Evolutionary conservation across 2,329 filamentous ascomycete species (phyloP).

Genomic region (Pestalotiopsis sp.): DNA sequence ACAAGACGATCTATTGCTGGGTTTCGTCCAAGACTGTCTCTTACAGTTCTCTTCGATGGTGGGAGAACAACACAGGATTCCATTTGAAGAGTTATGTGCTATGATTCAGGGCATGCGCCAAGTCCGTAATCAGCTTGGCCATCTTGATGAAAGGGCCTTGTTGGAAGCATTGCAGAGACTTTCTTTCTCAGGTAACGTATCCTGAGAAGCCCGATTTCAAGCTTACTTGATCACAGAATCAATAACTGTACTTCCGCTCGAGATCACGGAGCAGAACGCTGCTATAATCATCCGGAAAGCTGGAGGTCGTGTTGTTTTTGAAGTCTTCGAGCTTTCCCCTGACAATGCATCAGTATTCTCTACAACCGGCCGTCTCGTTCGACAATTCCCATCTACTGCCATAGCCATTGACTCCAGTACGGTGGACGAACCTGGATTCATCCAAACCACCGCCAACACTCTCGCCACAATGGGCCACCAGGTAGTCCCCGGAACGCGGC

Average conservation of each 20-base stretch:
- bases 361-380: slow-evolving; percentile 26
- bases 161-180: too few species aligned
- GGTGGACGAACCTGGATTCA: slow-evolving; percentile 20
- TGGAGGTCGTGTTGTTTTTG: slow-evolving; percentile 19
- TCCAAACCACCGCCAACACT: slow-evolving; percentile 21
- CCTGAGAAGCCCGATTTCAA: too few species aligned
- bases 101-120: too few species aligned
- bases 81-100: too few species aligned
- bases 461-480: slow-evolving; percentile 32
- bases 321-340: slow-evolving; percentile 31
- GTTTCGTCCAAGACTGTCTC: too few species aligned
- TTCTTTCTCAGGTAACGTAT: too few species aligned
- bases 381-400: slow-evolving; percentile 28
- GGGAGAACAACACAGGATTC: too few species aligned
- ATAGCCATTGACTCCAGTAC: slow-evolving; percentile 14
- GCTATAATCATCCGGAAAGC: slow-evolving; percentile 25
- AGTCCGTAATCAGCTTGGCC: too few species aligned
- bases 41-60: too few species aligned
- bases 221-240: too few species aligned
- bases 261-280: slow-evolving; percentile 32
- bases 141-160: too few species aligned
- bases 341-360: slow-evolving; percentile 21
- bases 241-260: slow-evolving; percentile 19
- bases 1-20: too few species aligned
- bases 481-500: slow-evolving; percentile 15